These are phyloP conservation scores for Malus orientalis DNA, from an alignment of 306 rosid species.

Conservation along the genomic window DNA sequence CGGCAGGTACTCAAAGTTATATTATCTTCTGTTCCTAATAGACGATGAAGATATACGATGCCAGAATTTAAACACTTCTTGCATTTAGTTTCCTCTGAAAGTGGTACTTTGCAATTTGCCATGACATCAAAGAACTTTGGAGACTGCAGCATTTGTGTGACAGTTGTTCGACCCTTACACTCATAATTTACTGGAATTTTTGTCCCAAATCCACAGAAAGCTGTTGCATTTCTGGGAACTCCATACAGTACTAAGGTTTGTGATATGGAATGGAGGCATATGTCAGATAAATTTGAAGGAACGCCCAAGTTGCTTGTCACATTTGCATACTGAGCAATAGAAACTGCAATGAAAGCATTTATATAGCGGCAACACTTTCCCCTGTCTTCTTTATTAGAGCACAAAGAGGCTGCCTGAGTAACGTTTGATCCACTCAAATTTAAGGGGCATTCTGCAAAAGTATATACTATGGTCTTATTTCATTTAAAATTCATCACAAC, in stretches of 20 bases:
- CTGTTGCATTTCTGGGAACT: conserved; percentile 61
- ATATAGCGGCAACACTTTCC: conserved; percentile 94
- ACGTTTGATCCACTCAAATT: conserved; percentile 69
- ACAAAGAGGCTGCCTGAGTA: conserved; percentile 67
- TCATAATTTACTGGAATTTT: conserved; percentile 76
- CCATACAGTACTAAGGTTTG: conserved; percentile 67
- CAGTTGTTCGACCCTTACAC: conserved; percentile 75
- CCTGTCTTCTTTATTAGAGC: conserved; percentile 56
- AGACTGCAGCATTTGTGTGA: conserved; percentile 72
- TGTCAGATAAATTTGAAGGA: conserved; percentile 45
- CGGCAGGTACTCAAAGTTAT: conserved; percentile 81
- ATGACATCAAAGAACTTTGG: conserved; percentile 63
- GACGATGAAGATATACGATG: conserved; percentile 59
- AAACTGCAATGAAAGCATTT: conserved; percentile 75
- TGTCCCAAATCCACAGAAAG: conserved; percentile 81
- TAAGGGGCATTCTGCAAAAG: conserved; percentile 86
- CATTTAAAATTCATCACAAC: neutral
- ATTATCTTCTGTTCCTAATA: conserved; percentile 60
- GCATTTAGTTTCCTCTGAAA: conserved; percentile 59
- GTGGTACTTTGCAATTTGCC: conserved; percentile 55
- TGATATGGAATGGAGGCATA: conserved; percentile 64
- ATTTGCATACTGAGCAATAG: conserved; percentile 76
- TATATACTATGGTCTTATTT: neutral
- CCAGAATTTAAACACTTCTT: conserved; percentile 78
- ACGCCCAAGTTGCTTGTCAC: conserved; percentile 73